These are phyloP conservation scores for Mycena rebaudengoi DNA, from an alignment of 768 basidiomycete genomes.

Conservation along the genomic window DNA sequence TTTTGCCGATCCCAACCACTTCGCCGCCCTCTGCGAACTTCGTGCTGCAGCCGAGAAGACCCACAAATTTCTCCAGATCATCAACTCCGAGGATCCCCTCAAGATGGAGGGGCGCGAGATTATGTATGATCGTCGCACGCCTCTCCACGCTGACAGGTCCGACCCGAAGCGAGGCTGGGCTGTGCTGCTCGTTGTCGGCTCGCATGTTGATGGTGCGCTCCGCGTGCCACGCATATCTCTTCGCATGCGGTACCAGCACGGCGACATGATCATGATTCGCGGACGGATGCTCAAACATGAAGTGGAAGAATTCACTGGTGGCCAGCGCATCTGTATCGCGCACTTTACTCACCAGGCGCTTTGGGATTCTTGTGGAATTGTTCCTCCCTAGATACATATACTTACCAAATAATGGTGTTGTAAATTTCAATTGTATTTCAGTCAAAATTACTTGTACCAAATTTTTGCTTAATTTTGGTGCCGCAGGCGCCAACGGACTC, in stretches of 20 bases:
- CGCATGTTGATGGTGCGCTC: neutral
- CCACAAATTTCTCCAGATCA: slow-evolving; percentile 6
- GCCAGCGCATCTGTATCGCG: neutral
- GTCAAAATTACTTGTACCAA: too few species aligned
- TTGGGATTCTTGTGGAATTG: too few species aligned
- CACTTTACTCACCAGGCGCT: neutral
- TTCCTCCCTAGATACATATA: too few species aligned
- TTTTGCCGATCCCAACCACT: slow-evolving; percentile 11
- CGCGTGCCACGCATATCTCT: neutral
- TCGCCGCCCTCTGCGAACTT: slow-evolving; percentile 8
- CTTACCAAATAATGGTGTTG: too few species aligned
- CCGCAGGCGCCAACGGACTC: too few species aligned
- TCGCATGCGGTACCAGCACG: neutral
- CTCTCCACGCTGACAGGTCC: slow-evolving; percentile 16
- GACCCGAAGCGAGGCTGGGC: slow-evolving; percentile 27
- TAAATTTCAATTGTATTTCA: too few species aligned
- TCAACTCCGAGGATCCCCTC: slow-evolving; percentile 22
- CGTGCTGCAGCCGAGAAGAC: neutral
- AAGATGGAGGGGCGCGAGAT: slow-evolving; percentile 25
- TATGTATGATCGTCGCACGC: slow-evolving; percentile 26
- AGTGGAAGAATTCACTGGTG: neutral
- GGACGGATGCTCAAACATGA: neutral
- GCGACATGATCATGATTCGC: neutral
- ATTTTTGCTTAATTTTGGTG: too few species aligned
- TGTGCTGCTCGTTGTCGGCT: neutral